phyloP scores from a whole-genome alignment of 306 rosid species.

The Morella rubra region DNA sequence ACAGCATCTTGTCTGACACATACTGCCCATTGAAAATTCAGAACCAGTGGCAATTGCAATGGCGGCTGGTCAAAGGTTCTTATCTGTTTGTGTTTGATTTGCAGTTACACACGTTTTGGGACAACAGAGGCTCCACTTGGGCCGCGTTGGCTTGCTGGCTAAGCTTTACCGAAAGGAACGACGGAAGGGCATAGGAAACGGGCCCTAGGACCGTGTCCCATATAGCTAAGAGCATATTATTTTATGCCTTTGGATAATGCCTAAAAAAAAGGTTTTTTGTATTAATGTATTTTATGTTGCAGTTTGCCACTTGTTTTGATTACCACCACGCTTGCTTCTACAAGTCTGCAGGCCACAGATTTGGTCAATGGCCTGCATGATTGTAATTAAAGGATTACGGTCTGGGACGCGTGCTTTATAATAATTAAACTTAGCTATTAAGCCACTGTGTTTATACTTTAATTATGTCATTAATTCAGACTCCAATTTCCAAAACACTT shows the following conservation, averaged over 20 bases:
- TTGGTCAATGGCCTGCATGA: not conserved
- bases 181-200: not conserved
- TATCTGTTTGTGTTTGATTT: not conserved
- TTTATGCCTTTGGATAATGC: not conserved
- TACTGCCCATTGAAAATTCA: not conserved
- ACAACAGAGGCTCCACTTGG: not conserved
- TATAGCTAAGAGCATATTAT: too few species aligned
- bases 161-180: not conserved
- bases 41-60: not conserved
- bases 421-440: too few species aligned
- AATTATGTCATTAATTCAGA: too few species aligned
- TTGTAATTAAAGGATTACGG: not conserved
- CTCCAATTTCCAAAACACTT: too few species aligned
- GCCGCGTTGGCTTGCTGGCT: not conserved
- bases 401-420: not conserved
- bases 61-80: slow-evolving; percentile 26
- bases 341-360: not conserved
- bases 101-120: not conserved
- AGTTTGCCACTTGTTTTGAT: too few species aligned
- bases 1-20: not conserved
- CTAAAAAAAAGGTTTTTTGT: not conserved
- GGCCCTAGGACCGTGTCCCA: too few species aligned
- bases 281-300: too few species aligned
- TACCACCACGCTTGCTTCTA: too few species aligned
- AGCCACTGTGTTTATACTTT: too few species aligned